Conservation (phyloP, 2,329 filamentous ascomycete species). For the Colletotrichum sp. region DNA sequence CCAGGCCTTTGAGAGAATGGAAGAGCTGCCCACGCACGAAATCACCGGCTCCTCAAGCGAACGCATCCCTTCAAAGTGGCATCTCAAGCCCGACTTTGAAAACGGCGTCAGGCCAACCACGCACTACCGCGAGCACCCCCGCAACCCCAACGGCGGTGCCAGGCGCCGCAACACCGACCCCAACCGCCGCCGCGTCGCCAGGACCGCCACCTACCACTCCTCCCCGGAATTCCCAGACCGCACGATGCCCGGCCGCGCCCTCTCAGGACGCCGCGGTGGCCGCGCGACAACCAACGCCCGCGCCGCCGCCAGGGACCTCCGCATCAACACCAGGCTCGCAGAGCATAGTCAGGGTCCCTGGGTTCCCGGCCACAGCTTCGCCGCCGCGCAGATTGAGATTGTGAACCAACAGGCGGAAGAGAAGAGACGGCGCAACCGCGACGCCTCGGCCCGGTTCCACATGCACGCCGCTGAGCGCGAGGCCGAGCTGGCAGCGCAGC, state of each 20-base stretch:
- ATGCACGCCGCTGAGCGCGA: background rate
- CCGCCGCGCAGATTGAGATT: background rate
- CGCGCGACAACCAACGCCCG: constrained; percentile 30
- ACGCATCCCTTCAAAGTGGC: constrained; percentile 77
- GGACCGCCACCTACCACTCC: constrained; percentile 20
- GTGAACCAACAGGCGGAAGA: background rate
- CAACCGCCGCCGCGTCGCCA: constrained; percentile 16
- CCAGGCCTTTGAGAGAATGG: constrained; percentile 49
- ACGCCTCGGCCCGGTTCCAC: background rate
- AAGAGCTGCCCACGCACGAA: constrained; percentile 45
- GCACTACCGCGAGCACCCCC: constrained; percentile 52
- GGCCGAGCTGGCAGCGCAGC: background rate
- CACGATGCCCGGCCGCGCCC: constrained; percentile 33
- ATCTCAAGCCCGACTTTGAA: constrained; percentile 71
- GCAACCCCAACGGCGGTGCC: background rate
- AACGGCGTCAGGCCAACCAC: constrained; percentile 87
- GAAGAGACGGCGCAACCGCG: background rate
- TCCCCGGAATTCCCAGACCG: constrained; percentile 25
- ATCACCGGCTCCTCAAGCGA: background rate
- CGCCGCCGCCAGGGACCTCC: background rate
- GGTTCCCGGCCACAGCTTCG: background rate
- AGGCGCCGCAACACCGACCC: background rate
- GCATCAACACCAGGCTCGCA: background rate
- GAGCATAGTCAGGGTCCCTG: background rate
- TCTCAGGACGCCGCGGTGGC: constrained; percentile 38